Evolutionary conservation across 73 alveolate species (phyloP).

Genomic region (Paramecium bursaria): DNA sequence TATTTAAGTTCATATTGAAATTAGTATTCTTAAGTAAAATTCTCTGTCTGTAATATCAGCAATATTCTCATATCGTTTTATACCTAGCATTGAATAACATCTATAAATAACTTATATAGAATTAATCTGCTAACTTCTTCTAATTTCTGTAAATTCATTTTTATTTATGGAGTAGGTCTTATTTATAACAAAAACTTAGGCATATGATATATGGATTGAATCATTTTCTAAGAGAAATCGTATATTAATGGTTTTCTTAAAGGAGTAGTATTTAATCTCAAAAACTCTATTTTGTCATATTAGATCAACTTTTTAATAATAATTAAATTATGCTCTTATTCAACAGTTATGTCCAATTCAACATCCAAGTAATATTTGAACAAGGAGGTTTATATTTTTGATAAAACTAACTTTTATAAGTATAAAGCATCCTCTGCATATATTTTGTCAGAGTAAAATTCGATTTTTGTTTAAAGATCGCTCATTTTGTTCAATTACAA

Average conservation of each 20-base stretch:
- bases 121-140: too few relatives aligned
- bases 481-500: too few relatives aligned
- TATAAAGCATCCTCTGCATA: slow-evolving; percentile 56
- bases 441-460: not conserved
- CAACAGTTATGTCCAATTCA: not conserved
- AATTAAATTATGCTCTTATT: not conserved
- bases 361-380: slow-evolving; percentile 13
- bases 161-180: not conserved
- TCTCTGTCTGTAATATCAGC: too few relatives aligned
- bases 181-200: slow-evolving; percentile 13
- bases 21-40: too few relatives aligned
- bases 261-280: not conserved
- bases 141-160: too few relatives aligned
- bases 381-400: not conserved
- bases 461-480: slow-evolving; percentile 7
- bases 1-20: too few relatives aligned
- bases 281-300: slow-evolving; percentile 23
- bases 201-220: slow-evolving; percentile 1
- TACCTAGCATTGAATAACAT: too few relatives aligned
- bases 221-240: slow-evolving; percentile 30
- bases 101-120: too few relatives aligned
- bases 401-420: slow-evolving; percentile 1
- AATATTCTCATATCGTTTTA: too few relatives aligned
- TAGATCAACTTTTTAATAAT: slow-evolving; percentile 27
- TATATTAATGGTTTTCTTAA: slow-evolving; percentile 10